These are phyloP conservation scores for Acacia melanoxylon DNA, from an alignment of 306 rosid genomes.

Conservation along the genomic window DNA sequence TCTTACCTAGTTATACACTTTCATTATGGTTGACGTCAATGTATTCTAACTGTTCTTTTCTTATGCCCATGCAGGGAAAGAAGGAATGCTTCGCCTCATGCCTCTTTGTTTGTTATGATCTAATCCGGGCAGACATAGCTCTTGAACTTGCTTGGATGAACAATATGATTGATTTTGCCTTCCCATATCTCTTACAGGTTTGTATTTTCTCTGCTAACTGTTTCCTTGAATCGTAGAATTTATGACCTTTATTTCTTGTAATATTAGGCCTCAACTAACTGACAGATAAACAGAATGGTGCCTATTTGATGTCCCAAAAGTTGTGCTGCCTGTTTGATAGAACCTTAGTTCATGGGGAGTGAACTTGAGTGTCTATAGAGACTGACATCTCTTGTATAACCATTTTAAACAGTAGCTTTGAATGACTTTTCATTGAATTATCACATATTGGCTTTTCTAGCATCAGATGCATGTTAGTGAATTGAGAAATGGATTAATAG, in stretches of 20 bases:
- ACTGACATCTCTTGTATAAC: background rate
- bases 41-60: slow-evolving; percentile 32
- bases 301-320: background rate
- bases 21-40: background rate
- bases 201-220: slow-evolving; percentile 13
- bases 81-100: slow-evolving; percentile 99
- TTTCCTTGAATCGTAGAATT: slow-evolving; percentile 19
- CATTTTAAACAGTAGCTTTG: slow-evolving; percentile 12
- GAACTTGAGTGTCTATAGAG: slow-evolving; percentile 3
- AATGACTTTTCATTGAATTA: slow-evolving; percentile 21
- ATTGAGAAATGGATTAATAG: slow-evolving; percentile 1
- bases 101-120: slow-evolving; percentile 95
- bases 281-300: background rate
- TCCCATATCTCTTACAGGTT: slow-evolving; percentile 98
- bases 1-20: slow-evolving; percentile 2
- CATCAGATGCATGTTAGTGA: slow-evolving; percentile 15
- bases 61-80: slow-evolving; percentile 77
- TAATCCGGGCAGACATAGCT: slow-evolving; percentile 77
- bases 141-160: slow-evolving; percentile 98
- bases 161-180: slow-evolving; percentile 93
- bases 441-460: slow-evolving; percentile 7
- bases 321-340: background rate
- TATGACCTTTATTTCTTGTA: slow-evolving; percentile 1
- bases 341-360: background rate
- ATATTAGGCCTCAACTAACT: slow-evolving; percentile 21